phyloP scores from a whole-genome alignment of 1,139 yeast genomes.

The Geotrichum carabidarum region DNA sequence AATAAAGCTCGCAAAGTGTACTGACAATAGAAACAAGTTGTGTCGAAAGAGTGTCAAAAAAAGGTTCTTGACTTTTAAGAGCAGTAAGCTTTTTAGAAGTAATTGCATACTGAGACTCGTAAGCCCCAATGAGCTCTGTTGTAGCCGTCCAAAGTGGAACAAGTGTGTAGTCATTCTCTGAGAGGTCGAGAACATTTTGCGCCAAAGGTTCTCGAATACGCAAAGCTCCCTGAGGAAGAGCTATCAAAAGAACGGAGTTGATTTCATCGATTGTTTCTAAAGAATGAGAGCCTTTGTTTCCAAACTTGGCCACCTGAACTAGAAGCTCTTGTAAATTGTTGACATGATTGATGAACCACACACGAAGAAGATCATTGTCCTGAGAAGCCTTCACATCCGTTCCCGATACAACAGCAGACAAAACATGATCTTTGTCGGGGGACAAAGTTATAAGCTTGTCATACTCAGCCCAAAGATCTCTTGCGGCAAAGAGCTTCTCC shows the following conservation, averaged over 20 bases:
- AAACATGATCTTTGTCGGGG: constrained; percentile 18
- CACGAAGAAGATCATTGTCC: constrained; percentile 25
- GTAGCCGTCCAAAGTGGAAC: constrained; percentile 36
- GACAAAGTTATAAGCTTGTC: constrained; percentile 1
- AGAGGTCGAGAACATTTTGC: constrained; percentile 24
- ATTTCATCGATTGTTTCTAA: constrained; percentile 27
- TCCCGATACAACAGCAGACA: constrained; percentile 19
- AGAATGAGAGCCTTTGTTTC: constrained; percentile 8
- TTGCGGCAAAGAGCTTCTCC: constrained; percentile 56
- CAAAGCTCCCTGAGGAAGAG: constrained; percentile 31
- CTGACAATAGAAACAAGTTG: constrained; percentile 33
- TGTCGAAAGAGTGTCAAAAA: constrained; percentile 20
- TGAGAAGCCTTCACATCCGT: constrained; percentile 12
- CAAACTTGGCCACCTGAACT: constrained; percentile 20
- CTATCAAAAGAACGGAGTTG: constrained; percentile 30
- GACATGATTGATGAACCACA: constrained; percentile 29
- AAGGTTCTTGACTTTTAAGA: constrained; percentile 16
- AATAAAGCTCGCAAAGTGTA: constrained; percentile 32
- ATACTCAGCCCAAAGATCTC: constrained; percentile 44
- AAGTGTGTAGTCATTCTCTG: constrained; percentile 21
- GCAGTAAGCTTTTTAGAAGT: constrained; percentile 23
- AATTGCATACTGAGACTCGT: constrained; percentile 27
- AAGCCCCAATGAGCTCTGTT: constrained; percentile 26
- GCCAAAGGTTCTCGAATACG: constrained; percentile 24
- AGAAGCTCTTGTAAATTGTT: constrained; percentile 23